These are phyloP conservation scores for Curvularia sp. DNA, from an alignment of 2,329 filamentous ascomycete genomes.

Conservation along the genomic window DNA sequence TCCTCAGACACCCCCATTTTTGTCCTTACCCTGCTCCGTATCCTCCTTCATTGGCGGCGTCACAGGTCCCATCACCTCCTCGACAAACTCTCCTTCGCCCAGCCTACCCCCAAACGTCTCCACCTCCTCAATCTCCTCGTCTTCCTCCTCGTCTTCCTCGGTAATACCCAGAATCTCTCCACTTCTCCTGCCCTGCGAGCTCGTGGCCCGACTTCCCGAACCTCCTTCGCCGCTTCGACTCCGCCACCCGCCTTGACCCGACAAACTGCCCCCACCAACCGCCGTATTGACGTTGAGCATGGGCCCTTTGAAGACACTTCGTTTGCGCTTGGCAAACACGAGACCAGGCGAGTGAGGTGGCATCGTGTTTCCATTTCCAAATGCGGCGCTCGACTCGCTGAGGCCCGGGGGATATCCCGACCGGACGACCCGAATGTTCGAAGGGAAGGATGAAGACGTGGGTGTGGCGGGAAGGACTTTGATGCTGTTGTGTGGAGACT, in stretches of 20 bases:
- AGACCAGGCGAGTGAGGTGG: slow-evolving; percentile 59
- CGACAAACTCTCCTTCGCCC: slow-evolving; percentile 44
- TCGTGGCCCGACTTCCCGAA: slow-evolving; percentile 55
- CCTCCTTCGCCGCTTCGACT: slow-evolving; percentile 20
- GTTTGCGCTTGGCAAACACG: slow-evolving; percentile 81
- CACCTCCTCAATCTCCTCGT: slow-evolving; percentile 63
- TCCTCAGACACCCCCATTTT: neutral
- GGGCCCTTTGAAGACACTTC: slow-evolving; percentile 82
- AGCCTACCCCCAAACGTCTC: slow-evolving; percentile 64
- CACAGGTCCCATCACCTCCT: slow-evolving; percentile 25
- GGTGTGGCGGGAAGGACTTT: slow-evolving; percentile 96
- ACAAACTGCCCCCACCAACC: neutral
- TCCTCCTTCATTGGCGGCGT: slow-evolving; percentile 16
- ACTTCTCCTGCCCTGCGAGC: slow-evolving; percentile 71
- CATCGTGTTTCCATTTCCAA: slow-evolving; percentile 63
- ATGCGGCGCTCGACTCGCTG: slow-evolving; percentile 53
- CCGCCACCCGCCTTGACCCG: slow-evolving; percentile 5
- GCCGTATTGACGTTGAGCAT: slow-evolving; percentile 61
- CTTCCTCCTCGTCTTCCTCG: slow-evolving; percentile 53
- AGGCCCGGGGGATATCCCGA: slow-evolving; percentile 49
- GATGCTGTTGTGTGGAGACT: slow-evolving; percentile 84
- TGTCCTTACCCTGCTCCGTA: neutral
- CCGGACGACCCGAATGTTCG: slow-evolving; percentile 83
- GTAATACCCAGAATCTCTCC: slow-evolving; percentile 73
- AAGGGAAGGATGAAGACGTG: slow-evolving; percentile 74